Evolutionary conservation across 225 moss, liverwort and hornwort genomes (phyloP).

Genomic region (Thuidium tamariscinum): DNA sequence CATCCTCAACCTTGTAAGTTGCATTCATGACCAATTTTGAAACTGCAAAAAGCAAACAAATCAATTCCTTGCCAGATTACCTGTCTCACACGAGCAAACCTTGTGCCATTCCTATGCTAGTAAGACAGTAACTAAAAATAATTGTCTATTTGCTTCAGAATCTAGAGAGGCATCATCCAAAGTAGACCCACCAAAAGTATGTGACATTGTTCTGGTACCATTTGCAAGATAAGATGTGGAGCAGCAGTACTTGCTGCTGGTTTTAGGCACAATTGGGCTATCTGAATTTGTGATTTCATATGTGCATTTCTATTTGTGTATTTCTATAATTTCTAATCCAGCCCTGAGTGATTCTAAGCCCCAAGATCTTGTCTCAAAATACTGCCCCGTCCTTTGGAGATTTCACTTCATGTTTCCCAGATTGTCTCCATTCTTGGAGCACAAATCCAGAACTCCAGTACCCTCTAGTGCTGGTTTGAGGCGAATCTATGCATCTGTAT

Average conservation of each 20-base stretch:
- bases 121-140: neutral
- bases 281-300: neutral
- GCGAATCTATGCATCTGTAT: neutral
- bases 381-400: neutral
- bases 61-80: neutral
- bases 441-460: neutral
- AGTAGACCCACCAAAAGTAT: neutral
- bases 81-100: neutral
- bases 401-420: neutral
- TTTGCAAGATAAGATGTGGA: neutral
- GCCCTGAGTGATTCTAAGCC: too few species aligned
- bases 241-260: neutral
- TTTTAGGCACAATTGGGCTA: neutral
- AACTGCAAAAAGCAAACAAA: neutral
- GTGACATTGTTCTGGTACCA: neutral
- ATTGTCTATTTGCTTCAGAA: neutral
- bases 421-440: neutral
- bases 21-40: neutral
- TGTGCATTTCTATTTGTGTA: neutral
- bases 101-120: neutral
- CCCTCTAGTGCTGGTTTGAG: neutral
- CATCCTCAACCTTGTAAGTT: constrained; percentile 58
- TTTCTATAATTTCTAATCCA: neutral
- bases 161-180: neutral
- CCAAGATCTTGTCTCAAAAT: neutral